Conservation (phyloP, 208 protist species). For the Crithidia bombi region DNA sequence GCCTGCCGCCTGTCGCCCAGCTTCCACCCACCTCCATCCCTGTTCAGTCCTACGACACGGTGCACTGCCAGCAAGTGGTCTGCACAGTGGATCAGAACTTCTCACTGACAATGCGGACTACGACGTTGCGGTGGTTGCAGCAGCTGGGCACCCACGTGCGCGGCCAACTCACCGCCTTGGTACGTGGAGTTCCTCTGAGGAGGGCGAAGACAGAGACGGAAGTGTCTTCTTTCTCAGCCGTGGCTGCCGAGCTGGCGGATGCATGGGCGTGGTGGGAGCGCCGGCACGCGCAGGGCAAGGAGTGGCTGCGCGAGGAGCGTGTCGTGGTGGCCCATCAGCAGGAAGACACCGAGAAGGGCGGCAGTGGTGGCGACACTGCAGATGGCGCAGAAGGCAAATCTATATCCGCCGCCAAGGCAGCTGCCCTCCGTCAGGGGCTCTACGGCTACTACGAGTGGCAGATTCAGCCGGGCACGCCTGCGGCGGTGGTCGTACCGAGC, state of each 20-base stretch:
- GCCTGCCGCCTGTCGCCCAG: slow-evolving; percentile 73
- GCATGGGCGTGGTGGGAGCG: slow-evolving; percentile 83
- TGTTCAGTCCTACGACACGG: slow-evolving; percentile 73
- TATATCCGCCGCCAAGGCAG: slow-evolving; percentile 9
- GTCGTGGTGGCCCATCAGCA: slow-evolving; percentile 15
- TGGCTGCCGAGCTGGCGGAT: slow-evolving; percentile 43
- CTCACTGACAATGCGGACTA: slow-evolving; percentile 62
- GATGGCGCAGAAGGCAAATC: background rate
- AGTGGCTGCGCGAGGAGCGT: slow-evolving; percentile 86
- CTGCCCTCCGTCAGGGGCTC: slow-evolving; percentile 28
- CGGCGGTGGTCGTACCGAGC: slow-evolving; percentile 11
- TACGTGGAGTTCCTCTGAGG: slow-evolving; percentile 15
- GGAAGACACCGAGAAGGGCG: background rate
- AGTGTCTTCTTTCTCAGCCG: background rate
- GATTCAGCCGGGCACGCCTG: slow-evolving; percentile 18
- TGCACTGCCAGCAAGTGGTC: slow-evolving; percentile 56
- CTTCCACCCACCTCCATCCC: slow-evolving; percentile 61
- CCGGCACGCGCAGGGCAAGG: slow-evolving; percentile 40
- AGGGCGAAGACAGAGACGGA: background rate
- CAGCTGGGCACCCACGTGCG: slow-evolving; percentile 57
- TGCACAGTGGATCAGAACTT: slow-evolving; percentile 60
- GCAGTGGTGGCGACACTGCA: background rate
- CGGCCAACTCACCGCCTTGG: slow-evolving; percentile 37
- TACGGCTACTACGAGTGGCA: slow-evolving; percentile 46
- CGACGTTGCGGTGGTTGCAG: slow-evolving; percentile 72